phyloP scores from a whole-genome alignment of 371 early-diverging fungal species.

The Cokeromyces recurvatus region DNA sequence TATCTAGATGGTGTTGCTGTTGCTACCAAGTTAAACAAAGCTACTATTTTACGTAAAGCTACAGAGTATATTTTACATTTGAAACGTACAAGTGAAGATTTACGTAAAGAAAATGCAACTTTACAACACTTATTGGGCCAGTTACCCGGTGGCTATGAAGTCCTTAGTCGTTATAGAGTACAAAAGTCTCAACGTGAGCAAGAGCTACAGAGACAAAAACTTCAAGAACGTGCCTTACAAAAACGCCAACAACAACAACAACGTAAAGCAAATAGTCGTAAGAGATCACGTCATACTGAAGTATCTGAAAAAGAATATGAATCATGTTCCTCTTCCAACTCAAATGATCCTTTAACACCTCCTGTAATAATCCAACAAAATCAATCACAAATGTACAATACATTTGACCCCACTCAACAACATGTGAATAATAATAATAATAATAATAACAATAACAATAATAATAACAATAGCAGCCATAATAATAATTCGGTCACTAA shows the following conservation, averaged over 20 bases:
- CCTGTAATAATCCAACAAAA: constrained; percentile 1
- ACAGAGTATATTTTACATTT: constrained; percentile 85
- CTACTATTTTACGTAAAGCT: constrained; percentile 81
- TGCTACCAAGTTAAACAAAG: constrained; percentile 85
- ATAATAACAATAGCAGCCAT: not conserved
- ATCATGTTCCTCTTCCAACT: constrained; percentile 6
- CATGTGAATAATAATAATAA: too few species aligned
- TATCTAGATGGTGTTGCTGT: constrained; percentile 58
- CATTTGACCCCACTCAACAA: too few species aligned
- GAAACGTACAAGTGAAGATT: constrained; percentile 46
- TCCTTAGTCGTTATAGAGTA: constrained; percentile 25
- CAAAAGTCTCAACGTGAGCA: constrained; percentile 36
- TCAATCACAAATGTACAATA: too few species aligned
- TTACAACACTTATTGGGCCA: constrained; percentile 48
- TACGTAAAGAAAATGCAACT: constrained; percentile 46
- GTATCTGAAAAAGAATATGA: constrained; percentile 14
- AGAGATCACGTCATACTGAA: constrained; percentile 7
- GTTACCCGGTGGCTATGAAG: constrained; percentile 54
- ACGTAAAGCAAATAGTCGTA: constrained; percentile 18
- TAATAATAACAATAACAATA: not conserved
- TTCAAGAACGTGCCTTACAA: constrained; percentile 22
- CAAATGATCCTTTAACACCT: constrained; percentile 1
- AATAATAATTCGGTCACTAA: constrained; percentile 11
- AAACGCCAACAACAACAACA: constrained; percentile 24
- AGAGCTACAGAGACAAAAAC: constrained; percentile 18